Evolutionary conservation across 2,329 filamentous ascomycete species (phyloP).

Genomic region (Zelopaecilomyces penicillatus): DNA sequence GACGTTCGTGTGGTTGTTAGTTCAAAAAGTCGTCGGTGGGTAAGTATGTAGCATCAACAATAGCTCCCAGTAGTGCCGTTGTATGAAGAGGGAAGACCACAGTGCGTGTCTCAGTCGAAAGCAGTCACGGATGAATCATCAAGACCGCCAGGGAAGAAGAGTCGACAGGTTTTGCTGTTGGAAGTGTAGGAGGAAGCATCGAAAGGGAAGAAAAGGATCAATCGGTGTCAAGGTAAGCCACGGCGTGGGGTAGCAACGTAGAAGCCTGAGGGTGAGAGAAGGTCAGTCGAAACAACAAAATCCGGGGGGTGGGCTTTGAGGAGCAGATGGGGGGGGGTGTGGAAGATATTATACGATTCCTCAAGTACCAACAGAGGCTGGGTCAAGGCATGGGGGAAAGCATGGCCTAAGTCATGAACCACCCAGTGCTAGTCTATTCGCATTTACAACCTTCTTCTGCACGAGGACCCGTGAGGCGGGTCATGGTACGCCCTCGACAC

Average conservation of each 20-base stretch:
- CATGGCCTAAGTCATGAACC: too few relatives aligned
- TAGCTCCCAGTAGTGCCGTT: neutral
- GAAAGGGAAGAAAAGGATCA: neutral
- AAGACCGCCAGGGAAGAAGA: neutral
- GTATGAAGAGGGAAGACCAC: neutral
- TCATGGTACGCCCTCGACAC: too few relatives aligned
- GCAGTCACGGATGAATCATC: slow-evolving; percentile 3
- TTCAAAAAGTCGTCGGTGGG: too few relatives aligned
- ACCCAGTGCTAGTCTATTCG: too few relatives aligned
- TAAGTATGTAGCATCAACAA: too few relatives aligned
- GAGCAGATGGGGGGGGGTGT: slow-evolving; percentile 3
- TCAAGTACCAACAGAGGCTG: too few relatives aligned
- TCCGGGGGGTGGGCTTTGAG: slow-evolving; percentile 10
- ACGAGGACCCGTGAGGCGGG: too few relatives aligned
- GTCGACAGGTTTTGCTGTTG: neutral
- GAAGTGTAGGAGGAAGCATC: neutral
- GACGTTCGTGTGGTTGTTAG: too few relatives aligned
- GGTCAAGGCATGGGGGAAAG: too few relatives aligned
- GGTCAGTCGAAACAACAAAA: slow-evolving; percentile 4
- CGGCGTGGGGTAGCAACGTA: slow-evolving; percentile 5
- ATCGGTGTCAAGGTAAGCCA: slow-evolving; percentile 1
- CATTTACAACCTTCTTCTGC: too few relatives aligned
- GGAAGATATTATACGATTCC: neutral
- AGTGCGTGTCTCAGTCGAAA: neutral
- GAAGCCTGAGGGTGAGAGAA: neutral